phyloP scores from a whole-genome alignment of 306 rosid genomes.

The Benincasa hispida region DNA sequence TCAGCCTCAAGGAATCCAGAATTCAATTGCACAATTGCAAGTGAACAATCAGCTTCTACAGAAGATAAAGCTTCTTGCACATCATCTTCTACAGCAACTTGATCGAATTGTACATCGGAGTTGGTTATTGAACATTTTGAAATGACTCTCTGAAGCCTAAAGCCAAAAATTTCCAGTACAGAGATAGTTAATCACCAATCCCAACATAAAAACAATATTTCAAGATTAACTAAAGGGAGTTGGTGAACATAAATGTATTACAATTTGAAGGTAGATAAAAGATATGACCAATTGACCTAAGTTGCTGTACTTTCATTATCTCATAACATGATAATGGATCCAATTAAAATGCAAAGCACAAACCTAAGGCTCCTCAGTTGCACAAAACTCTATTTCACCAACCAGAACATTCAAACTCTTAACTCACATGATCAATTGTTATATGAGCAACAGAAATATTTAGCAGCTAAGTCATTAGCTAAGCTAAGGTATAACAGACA shows the following conservation, averaged over 20 bases:
- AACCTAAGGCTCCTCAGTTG: neutral
- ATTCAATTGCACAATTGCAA: constrained; percentile 41
- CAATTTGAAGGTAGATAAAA: neutral
- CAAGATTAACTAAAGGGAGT: neutral
- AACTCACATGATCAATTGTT: neutral
- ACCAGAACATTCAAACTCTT: neutral
- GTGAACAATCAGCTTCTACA: constrained; percentile 40
- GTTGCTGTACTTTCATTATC: neutral
- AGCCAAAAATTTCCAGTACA: constrained; percentile 2
- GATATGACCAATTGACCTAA: neutral
- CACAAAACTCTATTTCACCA: neutral
- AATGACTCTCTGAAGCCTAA: constrained; percentile 40
- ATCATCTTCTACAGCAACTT: constrained; percentile 30
- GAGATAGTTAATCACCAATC: neutral
- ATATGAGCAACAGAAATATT: neutral
- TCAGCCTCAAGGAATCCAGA: constrained; percentile 57
- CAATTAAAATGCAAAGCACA: neutral
- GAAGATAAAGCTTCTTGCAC: constrained; percentile 28
- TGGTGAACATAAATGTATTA: neutral
- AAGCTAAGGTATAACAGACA: neutral
- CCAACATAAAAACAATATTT: neutral
- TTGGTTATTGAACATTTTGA: constrained; percentile 62
- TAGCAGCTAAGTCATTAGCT: neutral
- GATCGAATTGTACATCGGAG: constrained; percentile 40
- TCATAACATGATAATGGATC: neutral